Evolutionary conservation across 371 early-diverging fungal genomes (phyloP), one percentile per base, ranked within the genome.

Genomic region (Mitosporidium daphniae): DNA sequence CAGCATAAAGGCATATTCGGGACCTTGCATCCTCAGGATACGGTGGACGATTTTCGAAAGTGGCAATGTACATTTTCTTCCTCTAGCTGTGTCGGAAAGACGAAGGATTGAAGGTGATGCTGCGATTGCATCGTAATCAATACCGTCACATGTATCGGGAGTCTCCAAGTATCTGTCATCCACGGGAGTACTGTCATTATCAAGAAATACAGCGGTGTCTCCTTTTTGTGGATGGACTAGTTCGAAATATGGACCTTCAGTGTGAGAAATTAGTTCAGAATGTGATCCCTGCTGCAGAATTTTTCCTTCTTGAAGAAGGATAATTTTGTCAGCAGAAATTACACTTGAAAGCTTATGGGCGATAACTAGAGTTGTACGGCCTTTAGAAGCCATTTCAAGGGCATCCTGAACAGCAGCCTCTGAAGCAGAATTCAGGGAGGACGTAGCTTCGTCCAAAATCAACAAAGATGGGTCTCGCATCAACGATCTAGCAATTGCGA

Each of bases 381-480:
- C 52, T 16, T 40, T 34, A 12, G 65, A 27, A 2, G 75, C 75
- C 11, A 40, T 46, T 28, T 75, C 77, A 14, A 71, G 42, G 8
- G 70, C 69, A 18, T 42, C 39, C 38, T 70, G 71, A 0, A 74
- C 65, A n/a, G 63, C 40, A 14, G 58, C 47, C 37, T 84, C 78
- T 3, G 64, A 60, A 31, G 55, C 49, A 11, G 64, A 57, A 41
- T 84, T 82, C 22, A 84, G 35, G 0, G 82, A 78, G 1, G 69
- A 64, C 0, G 95, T 91, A 0, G 93, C 80, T 39, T 95, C 95
- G 35, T 94, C 95, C 16, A 91, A 41, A 10, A 91, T 40, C 22
- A 86, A 41, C 3, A 86, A 55, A 2, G 57, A 53, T 3, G 71
- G 51, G 30, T 74, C 58, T 27, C 64, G 59, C 36, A 86, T 55